Base-by-base conservation (phyloP, 2,329 filamentous ascomycete genomes). In the Xylaria sp. region DNA sequence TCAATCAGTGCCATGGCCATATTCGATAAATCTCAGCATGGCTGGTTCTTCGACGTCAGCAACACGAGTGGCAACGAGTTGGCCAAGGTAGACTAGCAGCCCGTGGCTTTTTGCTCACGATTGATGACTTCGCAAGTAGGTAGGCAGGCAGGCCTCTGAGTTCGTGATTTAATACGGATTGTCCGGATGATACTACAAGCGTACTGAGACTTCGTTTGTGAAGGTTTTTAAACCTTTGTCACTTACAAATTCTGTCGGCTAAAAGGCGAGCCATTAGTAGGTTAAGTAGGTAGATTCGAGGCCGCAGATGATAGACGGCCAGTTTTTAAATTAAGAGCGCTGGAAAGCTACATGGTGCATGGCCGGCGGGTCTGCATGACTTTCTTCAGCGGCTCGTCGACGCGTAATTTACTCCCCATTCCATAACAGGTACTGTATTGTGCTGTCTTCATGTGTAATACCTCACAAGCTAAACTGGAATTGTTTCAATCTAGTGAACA, bases 11-110 rank as follows among this genome's bases (percentile, higher is more conserved):
- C 51, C 51, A 32, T 66, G 54, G 52, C 57, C 15, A 44, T n/a
- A 46, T 18, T 46, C 15, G 15, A 46, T 39, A 58, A 58, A 57
- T 52, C 18, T n/a, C 25, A 34, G 20, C 52, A 63, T n/a, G 28
- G 28, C 28, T 39, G 55, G 41, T 50, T 39, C n/a, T 34, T 51
- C 56, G 56, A 65, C 62, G 56, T 65, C 66, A 65, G 66, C 57
- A 62, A 61, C 44, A 69, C 66, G 62, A 69, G 32, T 50, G 56
- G 55, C 46, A 63, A 59, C 51, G 1, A 57, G 9, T 15, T 25
- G 46, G 55, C 32, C 55, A 23, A 37, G 13, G 25, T 18, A 28
- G 7, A 13, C 41, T 44, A 44, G 15, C 41, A 44, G 41, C 41
- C 41, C 12, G n/a, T 15, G 13, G 15, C 10, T 41, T 34, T n/a